Evolutionary conservation across 495 filamentous ascomycete species (phyloP).

Genomic region (Podospora comata): DNA sequence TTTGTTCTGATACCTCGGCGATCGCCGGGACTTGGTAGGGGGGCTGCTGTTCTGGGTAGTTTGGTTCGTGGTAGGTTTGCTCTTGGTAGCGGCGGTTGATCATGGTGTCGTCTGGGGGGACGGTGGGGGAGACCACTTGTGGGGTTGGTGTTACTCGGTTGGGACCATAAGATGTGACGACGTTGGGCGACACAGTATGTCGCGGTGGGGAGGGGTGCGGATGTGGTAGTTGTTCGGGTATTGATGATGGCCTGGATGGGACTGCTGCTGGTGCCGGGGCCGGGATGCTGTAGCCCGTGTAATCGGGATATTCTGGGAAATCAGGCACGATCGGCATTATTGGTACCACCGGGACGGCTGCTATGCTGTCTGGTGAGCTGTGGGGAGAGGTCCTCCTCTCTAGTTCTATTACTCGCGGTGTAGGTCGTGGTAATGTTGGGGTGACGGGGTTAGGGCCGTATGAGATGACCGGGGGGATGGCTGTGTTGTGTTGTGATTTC

Average conservation of each 20-base stretch:
- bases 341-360: conserved; percentile 24
- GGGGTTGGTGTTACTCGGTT: conserved; percentile 36
- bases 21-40: conserved; percentile 7
- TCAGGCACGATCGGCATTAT: conserved; percentile 19
- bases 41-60: background rate
- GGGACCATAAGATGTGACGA: conserved; percentile 35
- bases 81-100: conserved; percentile 20
- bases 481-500: conserved; percentile 23
- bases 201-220: conserved; percentile 19
- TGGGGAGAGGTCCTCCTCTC: conserved; percentile 12
- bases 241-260: conserved; percentile 9
- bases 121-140: conserved; percentile 26
- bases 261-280: conserved; percentile 3
- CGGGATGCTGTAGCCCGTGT: conserved; percentile 23
- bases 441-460: conserved; percentile 39
- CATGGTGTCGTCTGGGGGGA: conserved; percentile 30
- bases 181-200: conserved; percentile 13
- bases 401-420: conserved; percentile 21
- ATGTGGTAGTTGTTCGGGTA: background rate
- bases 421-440: conserved; percentile 29
- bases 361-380: conserved; percentile 25
- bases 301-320: conserved; percentile 22
- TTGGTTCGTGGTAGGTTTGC: background rate
- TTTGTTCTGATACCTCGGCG: background rate
- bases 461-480: conserved; percentile 25